Conservation (phyloP, 345 rosid species). For the Arabidopsis thaliana region DNA sequence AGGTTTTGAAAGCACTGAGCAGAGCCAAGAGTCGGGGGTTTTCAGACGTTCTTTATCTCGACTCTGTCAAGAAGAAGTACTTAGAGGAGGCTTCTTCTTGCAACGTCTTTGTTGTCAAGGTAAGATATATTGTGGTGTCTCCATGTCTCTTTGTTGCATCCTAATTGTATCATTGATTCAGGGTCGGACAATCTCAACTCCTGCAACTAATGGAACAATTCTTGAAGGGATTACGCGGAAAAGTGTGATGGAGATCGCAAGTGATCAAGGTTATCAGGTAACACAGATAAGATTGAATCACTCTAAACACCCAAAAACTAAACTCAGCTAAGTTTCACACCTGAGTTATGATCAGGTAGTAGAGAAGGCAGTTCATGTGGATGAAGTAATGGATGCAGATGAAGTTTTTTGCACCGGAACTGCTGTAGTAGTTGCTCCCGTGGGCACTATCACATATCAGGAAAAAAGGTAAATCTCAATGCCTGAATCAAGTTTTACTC, state of each 20-base stretch:
- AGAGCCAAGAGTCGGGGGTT: conserved; percentile 87
- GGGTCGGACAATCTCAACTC: conserved; percentile 50
- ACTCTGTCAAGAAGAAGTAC: conserved; percentile 80
- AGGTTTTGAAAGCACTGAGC: conserved; percentile 90
- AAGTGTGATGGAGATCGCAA: conserved; percentile 52
- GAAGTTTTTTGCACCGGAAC: conserved; percentile 69
- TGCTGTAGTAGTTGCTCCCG: conserved; percentile 61
- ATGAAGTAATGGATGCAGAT: conserved; percentile 55
- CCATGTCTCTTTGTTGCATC: conserved; percentile 16
- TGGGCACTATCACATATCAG: conserved; percentile 52
- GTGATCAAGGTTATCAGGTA: conserved; percentile 52
- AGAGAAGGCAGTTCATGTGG: conserved; percentile 50
- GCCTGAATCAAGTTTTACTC: neutral
- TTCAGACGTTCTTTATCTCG: conserved; percentile 93
- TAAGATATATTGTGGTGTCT: conserved; percentile 26
- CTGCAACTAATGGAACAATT: conserved; percentile 48
- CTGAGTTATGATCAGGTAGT: conserved; percentile 45
- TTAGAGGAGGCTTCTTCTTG: conserved; percentile 96
- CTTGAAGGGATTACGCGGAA: conserved; percentile 52
- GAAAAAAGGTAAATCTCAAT: conserved; percentile 46
- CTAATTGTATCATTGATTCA: conserved; percentile 7
- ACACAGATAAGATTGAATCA: conserved; percentile 8
- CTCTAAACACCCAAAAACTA: conserved; percentile 10
- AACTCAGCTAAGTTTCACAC: neutral
- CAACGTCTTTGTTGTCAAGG: conserved; percentile 81